phyloP scores from a whole-genome alignment of 2,329 filamentous ascomycete species.

The Beauveria scarabaeidicola region DNA sequence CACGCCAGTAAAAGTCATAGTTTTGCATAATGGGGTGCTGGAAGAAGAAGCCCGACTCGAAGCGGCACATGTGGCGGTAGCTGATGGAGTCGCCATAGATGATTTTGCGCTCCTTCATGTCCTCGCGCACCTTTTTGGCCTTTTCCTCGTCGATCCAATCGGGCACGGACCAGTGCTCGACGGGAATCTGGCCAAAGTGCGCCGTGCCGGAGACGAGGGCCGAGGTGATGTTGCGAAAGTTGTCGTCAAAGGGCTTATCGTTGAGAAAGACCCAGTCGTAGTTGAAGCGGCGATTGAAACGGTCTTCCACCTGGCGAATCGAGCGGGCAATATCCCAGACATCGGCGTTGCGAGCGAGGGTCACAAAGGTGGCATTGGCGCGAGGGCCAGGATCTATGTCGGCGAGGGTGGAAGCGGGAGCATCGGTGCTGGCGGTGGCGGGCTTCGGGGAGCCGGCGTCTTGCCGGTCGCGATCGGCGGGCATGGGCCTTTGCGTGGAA shows the following conservation, averaged over 20 bases:
- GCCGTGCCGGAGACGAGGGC: constrained; percentile 89
- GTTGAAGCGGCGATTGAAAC: constrained; percentile 93
- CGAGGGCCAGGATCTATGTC: constrained; percentile 56
- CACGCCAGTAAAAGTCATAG: constrained; percentile 99
- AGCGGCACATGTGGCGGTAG: constrained; percentile 99
- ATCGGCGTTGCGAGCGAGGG: constrained; percentile 84
- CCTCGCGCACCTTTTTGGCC: constrained; percentile 80
- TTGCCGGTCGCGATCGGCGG: constrained; percentile 19
- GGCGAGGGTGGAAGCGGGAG: constrained; percentile 39
- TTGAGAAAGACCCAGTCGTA: constrained; percentile 99
- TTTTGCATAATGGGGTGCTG: constrained; percentile 86
- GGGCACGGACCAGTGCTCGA: constrained; percentile 96
- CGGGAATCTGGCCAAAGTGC: constrained; percentile 79
- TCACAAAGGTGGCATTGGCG: constrained; percentile 97
- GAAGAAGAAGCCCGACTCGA: constrained; percentile 99
- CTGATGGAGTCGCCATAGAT: constrained; percentile 97
- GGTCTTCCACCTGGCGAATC: constrained; percentile 93
- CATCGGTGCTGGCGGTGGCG: constrained; percentile 43
- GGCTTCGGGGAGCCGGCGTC: constrained; percentile 39
- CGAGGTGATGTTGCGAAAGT: constrained; percentile 85
- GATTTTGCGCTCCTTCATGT: constrained; percentile 90
- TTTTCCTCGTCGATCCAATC: constrained; percentile 92
- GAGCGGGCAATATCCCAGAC: constrained; percentile 95
- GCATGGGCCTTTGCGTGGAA: constrained; percentile 17
- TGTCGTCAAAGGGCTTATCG: constrained; percentile 85